Percentiles rank a stretch among this genome's conserved stretches.
phyloP scores from a whole-genome alignment of 2,329 filamentous ascomycete species.

The Biscogniauxia mediterranea region DNA sequence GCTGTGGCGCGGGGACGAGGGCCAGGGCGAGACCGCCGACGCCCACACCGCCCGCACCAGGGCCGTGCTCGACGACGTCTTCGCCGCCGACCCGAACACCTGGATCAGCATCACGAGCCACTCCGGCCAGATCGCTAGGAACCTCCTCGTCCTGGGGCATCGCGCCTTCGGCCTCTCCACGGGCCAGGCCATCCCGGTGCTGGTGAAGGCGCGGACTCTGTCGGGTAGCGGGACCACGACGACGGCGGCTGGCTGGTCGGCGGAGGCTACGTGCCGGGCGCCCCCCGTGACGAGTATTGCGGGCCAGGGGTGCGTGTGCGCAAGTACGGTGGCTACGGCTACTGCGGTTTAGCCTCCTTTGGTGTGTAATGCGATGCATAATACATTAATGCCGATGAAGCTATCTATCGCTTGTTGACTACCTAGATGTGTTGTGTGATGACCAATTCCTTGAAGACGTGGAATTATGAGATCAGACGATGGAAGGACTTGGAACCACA shows the following conservation, averaged over 20 bases:
- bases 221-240: conserved; percentile 24
- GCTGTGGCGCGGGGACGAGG: conserved; percentile 42
- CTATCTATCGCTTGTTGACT: neutral
- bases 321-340: conserved; percentile 19
- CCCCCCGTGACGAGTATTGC: conserved; percentile 44
- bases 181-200: conserved; percentile 65
- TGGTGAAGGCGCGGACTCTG: conserved; percentile 57
- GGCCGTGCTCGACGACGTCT: conserved; percentile 55
- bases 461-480: no score
- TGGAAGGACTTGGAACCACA: no score
- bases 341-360: conserved; percentile 3
- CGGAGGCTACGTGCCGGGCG: conserved; percentile 42
- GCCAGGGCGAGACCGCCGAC: conserved; percentile 43
- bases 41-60: conserved; percentile 52
- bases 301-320: conserved; percentile 43
- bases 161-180: conserved; percentile 62
- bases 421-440: no score
- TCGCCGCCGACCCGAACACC: conserved; percentile 48
- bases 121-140: conserved; percentile 53
- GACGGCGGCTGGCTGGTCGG: conserved; percentile 37
- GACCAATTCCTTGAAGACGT: no score
- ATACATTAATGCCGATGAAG: neutral
- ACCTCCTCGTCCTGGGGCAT: conserved; percentile 58
- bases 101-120: conserved; percentile 62
- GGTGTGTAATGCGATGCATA: neutral